Base-by-base conservation (phyloP, 2,329 filamentous ascomycete genomes). In the Trichoderma sp. region DNA sequence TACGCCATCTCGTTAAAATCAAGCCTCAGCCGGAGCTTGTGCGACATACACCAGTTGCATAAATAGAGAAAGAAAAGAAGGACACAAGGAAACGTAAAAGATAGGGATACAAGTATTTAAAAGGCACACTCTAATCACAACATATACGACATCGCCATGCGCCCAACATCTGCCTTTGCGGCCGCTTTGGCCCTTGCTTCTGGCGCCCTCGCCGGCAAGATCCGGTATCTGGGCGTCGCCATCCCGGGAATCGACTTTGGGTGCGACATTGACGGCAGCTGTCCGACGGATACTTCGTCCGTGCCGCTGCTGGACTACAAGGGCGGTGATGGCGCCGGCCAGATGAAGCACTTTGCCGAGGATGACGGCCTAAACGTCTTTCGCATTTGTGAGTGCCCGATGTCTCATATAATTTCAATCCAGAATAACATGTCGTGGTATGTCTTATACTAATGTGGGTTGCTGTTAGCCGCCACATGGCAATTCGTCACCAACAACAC, bases 301-400 rank as follows among this genome's bases (percentile, higher is more conserved):
- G 74, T 83, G 33, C 81, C 80, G 11, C 70, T 81, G 14, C 74
- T 70, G 7, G 70, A 73, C 21, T 72, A 76, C 13, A 77, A 77
- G 8, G 78, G 77, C 21, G 78, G 75, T 72, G 76, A 78, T 59
- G 85, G 83, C 13, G 77, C 79, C 4, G 82, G 77, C 0, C 86
- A 89, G 73, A 88, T 89, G 84, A 79, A 84, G 53, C 86, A 89
- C 73, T 89, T 88, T 73, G 80, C 83, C 56, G 77, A 81, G 14
- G 79, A 86, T 68, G 79, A 83, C 71, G 79, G 80, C 67, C 80
- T 88, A 63, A 89, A 89, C 74, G 82, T 85, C 43, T 88, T 88
- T 77, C 78, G 83, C 24, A 79, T 90, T 10, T 86, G 78, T 77
- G 70, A 77, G 79, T 72, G 13, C 4, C 19, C 5, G 3, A 13